These are phyloP conservation scores for Plasmodium knowlesi DNA, from an alignment of 169 alveolate genomes.

Conservation along the genomic window DNA sequence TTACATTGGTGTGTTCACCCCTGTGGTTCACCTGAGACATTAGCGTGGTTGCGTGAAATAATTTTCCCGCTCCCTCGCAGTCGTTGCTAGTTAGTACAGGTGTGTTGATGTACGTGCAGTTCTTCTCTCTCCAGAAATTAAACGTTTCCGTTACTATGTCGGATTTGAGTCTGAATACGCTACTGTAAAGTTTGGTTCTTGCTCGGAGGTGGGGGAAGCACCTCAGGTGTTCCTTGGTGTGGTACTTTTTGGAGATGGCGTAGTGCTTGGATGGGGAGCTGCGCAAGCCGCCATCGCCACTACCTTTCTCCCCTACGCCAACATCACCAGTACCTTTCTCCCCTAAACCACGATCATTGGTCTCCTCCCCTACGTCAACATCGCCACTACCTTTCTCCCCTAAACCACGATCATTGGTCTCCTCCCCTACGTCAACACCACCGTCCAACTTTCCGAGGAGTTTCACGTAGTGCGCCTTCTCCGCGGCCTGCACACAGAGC, in stretches of 20 bases:
- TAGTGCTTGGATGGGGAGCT: slow-evolving; percentile 75
- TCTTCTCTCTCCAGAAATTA: slow-evolving; percentile 87
- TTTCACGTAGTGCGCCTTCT: slow-evolving; percentile 82
- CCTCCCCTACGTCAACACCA: no score
- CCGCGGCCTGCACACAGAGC: slow-evolving; percentile 19
- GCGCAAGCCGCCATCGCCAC: neutral
- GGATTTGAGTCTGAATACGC: slow-evolving; percentile 89
- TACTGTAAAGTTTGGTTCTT: slow-evolving; percentile 86
- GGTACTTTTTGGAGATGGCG: slow-evolving; percentile 82
- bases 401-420: no score
- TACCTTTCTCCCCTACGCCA: neutral
- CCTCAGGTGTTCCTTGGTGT: slow-evolving; percentile 81
- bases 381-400: neutral
- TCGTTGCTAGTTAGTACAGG: slow-evolving; percentile 99
- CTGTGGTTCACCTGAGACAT: slow-evolving; percentile 76
- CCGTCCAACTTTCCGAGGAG: slow-evolving; percentile 80
- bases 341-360: neutral
- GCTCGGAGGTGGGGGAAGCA: slow-evolving; percentile 82
- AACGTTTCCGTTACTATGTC: slow-evolving; percentile 87
- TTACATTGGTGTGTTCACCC: neutral
- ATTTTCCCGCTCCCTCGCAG: slow-evolving; percentile 99
- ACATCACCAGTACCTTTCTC: neutral
- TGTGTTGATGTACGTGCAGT: slow-evolving; percentile 96
- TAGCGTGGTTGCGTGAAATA: slow-evolving; percentile 95
- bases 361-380: neutral